A percentile compares a stretch with the other conserved stretches of the same genome.
phyloP scores from a whole-genome alignment of 2,329 filamentous ascomycete species.

The Paraconiothyrium sp. region DNA sequence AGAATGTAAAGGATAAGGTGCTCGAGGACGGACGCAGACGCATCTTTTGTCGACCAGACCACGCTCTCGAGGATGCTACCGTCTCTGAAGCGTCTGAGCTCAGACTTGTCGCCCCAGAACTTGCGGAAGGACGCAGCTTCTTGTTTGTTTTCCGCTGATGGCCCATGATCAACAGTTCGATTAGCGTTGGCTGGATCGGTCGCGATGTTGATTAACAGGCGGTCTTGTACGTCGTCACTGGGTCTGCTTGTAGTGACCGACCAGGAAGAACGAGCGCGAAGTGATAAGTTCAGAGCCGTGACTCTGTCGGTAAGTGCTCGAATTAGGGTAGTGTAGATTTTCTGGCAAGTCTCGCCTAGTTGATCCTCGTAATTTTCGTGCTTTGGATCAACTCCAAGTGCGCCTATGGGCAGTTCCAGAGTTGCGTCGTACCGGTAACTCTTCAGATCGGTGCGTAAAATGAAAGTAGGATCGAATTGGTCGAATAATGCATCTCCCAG shows the following conservation, averaged over 20 bases:
- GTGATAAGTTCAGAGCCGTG: constrained; percentile 64
- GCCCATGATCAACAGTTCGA: constrained; percentile 87
- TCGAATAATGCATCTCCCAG: constrained; percentile 78
- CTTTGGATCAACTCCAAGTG: constrained; percentile 36
- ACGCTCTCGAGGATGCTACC: constrained; percentile 93
- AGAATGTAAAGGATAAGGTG: constrained; percentile 82
- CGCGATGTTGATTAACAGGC: constrained; percentile 72
- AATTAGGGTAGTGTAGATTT: constrained; percentile 71
- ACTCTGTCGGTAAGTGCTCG: constrained; percentile 80
- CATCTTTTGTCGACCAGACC: constrained; percentile 75
- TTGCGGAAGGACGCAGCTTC: constrained; percentile 82
- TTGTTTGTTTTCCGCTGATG: constrained; percentile 83
- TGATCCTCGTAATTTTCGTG: constrained; percentile 38
- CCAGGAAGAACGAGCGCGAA: constrained; percentile 48
- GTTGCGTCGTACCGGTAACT: constrained; percentile 66
- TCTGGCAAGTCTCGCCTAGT: constrained; percentile 57
- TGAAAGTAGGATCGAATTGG: constrained; percentile 87
- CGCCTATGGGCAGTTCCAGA: constrained; percentile 51
- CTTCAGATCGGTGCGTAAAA: constrained; percentile 65
- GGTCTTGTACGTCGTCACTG: constrained; percentile 40
- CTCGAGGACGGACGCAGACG: constrained; percentile 72
- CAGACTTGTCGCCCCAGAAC: constrained; percentile 95
- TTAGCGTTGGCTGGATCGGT: constrained; percentile 77
- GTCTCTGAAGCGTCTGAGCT: constrained; percentile 93
- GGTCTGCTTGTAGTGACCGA: constrained; percentile 39